Conservation (phyloP, 2,329 filamentous ascomycete species). For the Orbilia quercus region DNA sequence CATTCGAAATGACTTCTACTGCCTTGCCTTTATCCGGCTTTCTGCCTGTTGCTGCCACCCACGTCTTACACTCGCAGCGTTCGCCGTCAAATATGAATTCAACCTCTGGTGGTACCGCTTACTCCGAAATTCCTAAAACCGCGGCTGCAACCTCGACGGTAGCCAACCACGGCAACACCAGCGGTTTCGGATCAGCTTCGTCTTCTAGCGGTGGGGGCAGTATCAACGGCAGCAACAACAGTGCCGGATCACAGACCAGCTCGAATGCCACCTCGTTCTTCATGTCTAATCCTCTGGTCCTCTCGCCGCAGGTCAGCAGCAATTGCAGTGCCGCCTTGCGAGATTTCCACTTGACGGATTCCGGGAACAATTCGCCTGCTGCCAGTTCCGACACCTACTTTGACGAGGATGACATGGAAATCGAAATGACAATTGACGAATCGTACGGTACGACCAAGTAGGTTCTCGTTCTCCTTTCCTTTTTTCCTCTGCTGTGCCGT, state of each 20-base stretch:
- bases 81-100: constrained; percentile 16
- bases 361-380: constrained; percentile 46
- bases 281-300: constrained; percentile 48
- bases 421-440: constrained; percentile 51
- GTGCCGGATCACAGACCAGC: not conserved
- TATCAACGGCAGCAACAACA: constrained; percentile 10
- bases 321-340: constrained; percentile 54
- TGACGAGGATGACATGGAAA: constrained; percentile 53
- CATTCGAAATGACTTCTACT: constrained; percentile 51
- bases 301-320: constrained; percentile 48
- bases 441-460: constrained; percentile 45
- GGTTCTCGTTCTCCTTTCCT: constrained; percentile 6
- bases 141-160: constrained; percentile 20
- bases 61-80: constrained; percentile 43
- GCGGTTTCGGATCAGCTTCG: constrained; percentile 12
- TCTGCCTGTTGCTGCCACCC: constrained; percentile 46
- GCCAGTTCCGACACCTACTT: constrained; percentile 54
- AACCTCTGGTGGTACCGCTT: constrained; percentile 13
- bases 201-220: not conserved
- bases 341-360: constrained; percentile 49
- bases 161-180: not conserved
- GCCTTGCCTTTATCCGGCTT: constrained; percentile 35
- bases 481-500: not conserved
- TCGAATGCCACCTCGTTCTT: constrained; percentile 22
- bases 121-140: constrained; percentile 35